Conservation (phyloP, 139 green algal species). For the Chlamydomonas eustigma region DNA sequence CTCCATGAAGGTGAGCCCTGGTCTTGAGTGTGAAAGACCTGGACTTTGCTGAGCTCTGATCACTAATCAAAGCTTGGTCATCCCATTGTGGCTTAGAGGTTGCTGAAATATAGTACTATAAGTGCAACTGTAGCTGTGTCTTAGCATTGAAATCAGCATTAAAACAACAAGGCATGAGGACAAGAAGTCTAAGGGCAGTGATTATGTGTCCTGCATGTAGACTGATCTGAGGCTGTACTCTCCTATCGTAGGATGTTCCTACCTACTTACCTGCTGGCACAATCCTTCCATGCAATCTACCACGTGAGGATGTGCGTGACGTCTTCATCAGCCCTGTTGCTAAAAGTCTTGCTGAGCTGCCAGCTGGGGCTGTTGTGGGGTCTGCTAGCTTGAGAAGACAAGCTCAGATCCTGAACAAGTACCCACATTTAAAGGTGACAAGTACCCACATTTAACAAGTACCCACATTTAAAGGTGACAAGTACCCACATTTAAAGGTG, state of each 20-base stretch:
- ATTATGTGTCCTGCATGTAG: not conserved
- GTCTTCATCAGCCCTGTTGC: constrained; percentile 87
- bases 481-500: too few species aligned
- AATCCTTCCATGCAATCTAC: constrained; percentile 96
- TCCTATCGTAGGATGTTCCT: constrained; percentile 83
- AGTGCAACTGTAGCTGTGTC: too few species aligned
- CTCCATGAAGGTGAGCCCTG: constrained; percentile 97
- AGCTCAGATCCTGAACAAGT: constrained; percentile 92
- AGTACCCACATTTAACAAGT: too few species aligned
- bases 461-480: too few species aligned
- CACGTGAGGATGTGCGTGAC: constrained; percentile 94
- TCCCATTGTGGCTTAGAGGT: too few species aligned
- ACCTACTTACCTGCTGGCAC: constrained; percentile 95
- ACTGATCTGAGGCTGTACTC: not conserved
- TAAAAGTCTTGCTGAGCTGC: constrained; percentile 84
- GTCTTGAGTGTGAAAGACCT: too few species aligned
- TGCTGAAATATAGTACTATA: too few species aligned
- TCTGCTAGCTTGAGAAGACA: constrained; percentile 88
- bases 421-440: constrained; percentile 89
- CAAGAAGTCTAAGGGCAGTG: not conserved
- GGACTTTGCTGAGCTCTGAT: too few species aligned
- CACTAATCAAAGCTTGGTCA: too few species aligned
- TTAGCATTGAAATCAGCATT: too few species aligned
- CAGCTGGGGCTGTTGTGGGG: constrained; percentile 83
- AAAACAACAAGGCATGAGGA: not conserved